Base-by-base conservation (phyloP, 768 basidiomycete genomes). In the Kwoniella pini region DNA sequence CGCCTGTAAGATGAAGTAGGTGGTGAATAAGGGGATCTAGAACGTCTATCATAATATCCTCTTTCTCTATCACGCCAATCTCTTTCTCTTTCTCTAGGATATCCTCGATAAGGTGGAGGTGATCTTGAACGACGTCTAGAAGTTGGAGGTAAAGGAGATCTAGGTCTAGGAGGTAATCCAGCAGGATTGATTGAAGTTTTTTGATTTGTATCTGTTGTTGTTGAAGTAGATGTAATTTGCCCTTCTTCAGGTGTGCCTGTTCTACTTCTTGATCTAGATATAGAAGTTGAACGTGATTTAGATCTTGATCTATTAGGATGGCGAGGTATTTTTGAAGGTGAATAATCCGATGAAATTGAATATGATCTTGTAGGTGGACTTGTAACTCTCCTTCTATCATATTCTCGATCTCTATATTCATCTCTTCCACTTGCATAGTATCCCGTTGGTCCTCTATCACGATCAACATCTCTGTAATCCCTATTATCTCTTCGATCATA, bases 231-330 rank as follows among this genome's bases (percentile, higher is more conserved):
- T 9, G 57, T 64, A 15, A 64, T 64, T 31, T 64, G 63, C 24
- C 63, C 63, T 53, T 64, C 63, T 64, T 64, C 63, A 21, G 63
- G 63, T 17, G 63, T 43, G 5, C 53, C 63, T 15, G 57, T 55
- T 33, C 51, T 58, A 26, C 53, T 55, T 21, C 46, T 50, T 30
- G 61, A 54, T 26, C 27, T 40, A 19, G 51, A 54, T 30, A n/a
- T 51, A 11, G 62, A 57, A 15, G 49, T 44, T 1, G 44, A 46
- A 22, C 45, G 24, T 13, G 45, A 54, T 30, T 17, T 43, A 7
- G 52, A 54, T n/a, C 52, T 40, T 42, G 45, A 48, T 28, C 45
- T 44, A n/a, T n/a, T n/a, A n/a, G n/a, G 36, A 26, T n/a, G 57
- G 49, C 26, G 57, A 57, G 17, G 55, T 44, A 39, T 48, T 42